Conservation (phyloP, 441 rosid species). For the Caryocar brasiliense region DNA sequence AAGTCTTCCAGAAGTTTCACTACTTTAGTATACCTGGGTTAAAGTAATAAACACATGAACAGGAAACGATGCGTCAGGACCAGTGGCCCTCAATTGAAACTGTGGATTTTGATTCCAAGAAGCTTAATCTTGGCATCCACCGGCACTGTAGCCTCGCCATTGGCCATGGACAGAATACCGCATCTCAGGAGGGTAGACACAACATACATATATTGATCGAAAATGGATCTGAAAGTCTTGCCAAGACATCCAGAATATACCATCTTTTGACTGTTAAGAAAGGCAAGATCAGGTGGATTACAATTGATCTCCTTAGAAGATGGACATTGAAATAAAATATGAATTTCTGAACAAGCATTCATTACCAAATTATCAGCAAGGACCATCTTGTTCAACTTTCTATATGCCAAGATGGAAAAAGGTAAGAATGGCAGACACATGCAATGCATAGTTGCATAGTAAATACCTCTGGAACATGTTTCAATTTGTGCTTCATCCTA, state of each 20-base stretch:
- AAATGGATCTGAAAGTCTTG: slow-evolving; percentile 99
- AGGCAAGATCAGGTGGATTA: slow-evolving; percentile 4
- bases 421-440: not conserved
- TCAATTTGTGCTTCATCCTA: slow-evolving; percentile 95
- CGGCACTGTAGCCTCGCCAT: slow-evolving; percentile 97
- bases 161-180: slow-evolving; percentile 93
- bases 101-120: slow-evolving; percentile 99
- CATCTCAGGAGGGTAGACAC: slow-evolving; percentile 97
- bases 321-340: slow-evolving; percentile 1
- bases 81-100: slow-evolving; percentile 83
- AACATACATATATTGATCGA: slow-evolving; percentile 95
- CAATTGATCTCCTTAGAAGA: not conserved
- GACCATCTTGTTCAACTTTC: not conserved
- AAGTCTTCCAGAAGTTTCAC: not conserved
- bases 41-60: slow-evolving; percentile 93
- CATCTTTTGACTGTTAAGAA: slow-evolving; percentile 82
- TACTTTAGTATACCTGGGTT: slow-evolving; percentile 61
- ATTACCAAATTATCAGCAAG: slow-evolving; percentile 2
- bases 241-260: slow-evolving; percentile 99
- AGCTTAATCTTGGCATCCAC: slow-evolving; percentile 99
- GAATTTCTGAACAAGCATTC: not conserved
- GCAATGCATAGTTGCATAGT: not conserved
- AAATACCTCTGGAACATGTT: slow-evolving; percentile 83
- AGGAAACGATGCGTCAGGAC: slow-evolving; percentile 82
- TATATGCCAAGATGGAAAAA: not conserved